A percentile compares a stretch with the other conserved stretches of the same genome.
Conservation (phyloP, 305 asterid genomes). For the Fraxinus dipetala region DNA sequence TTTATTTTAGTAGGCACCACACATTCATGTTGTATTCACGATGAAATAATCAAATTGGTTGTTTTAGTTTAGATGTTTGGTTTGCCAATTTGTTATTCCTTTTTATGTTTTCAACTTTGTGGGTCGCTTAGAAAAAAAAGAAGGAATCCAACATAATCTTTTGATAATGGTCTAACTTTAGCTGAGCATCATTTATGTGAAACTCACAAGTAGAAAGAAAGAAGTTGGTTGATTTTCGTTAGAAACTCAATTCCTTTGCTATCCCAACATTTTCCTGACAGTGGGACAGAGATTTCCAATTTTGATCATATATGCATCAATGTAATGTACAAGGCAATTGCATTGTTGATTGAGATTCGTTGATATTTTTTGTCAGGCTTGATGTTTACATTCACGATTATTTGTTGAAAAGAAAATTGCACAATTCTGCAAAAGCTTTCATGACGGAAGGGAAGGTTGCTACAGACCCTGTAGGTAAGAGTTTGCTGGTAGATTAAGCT, state of each 20-base stretch:
- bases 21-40: neutral
- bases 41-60: neutral
- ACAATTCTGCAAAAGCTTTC: conserved; percentile 90
- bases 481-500: neutral
- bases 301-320: neutral
- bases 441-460: conserved; percentile 99
- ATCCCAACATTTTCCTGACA: conserved; percentile 10
- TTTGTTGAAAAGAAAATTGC: conserved; percentile 79
- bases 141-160: neutral
- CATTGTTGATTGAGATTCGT: conserved; percentile 9
- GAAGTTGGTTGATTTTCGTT: conserved; percentile 10
- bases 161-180: neutral
- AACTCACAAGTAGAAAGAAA: conserved; percentile 7
- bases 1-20: neutral
- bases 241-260: neutral
- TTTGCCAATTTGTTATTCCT: neutral
- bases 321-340: neutral
- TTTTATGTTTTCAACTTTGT: neutral
- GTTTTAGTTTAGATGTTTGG: neutral
- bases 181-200: neutral
- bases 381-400: conserved; percentile 99
- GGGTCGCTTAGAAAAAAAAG: neutral
- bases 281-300: neutral
- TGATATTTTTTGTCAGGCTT: conserved; percentile 60
- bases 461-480: conserved; percentile 95